These are phyloP conservation scores for Bolboschoenus planiculmis DNA, from an alignment of 176 grass and related monocot species.

Conservation along the genomic window DNA sequence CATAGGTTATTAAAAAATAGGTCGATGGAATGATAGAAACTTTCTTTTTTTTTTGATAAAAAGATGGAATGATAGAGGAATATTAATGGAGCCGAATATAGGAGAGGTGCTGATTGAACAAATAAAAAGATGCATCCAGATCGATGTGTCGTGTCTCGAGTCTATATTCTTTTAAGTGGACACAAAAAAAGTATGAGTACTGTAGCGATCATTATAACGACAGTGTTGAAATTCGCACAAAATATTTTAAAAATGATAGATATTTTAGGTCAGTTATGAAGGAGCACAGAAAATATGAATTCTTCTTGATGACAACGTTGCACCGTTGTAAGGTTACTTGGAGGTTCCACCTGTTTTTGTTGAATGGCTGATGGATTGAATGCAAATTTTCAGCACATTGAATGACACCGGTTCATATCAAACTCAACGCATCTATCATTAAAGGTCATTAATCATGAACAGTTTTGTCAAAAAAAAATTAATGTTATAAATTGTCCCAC, in stretches of 20 bases:
- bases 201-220: too few relatives aligned
- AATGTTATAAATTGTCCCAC: too few relatives aligned
- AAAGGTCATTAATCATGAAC: background rate
- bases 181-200: too few relatives aligned
- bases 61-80: too few relatives aligned
- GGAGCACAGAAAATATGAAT: too few relatives aligned
- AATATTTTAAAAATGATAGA: too few relatives aligned
- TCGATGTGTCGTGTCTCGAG: background rate
- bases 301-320: too few relatives aligned
- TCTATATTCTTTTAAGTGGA: too few relatives aligned
- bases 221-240: too few relatives aligned
- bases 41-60: too few relatives aligned
- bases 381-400: background rate
- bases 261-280: too few relatives aligned
- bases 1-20: background rate
- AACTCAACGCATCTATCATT: background rate
- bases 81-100: background rate
- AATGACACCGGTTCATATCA: background rate
- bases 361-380: background rate
- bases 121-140: background rate
- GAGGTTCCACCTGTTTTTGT: background rate
- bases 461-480: background rate
- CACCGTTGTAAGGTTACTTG: slow-evolving; percentile 1
- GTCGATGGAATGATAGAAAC: background rate
- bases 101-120: background rate